Percentiles rank a stretch among this genome's conserved stretches.
Evolutionary conservation across 2,329 filamentous ascomycete species (phyloP).

Genomic region (Fusarium sp.): DNA sequence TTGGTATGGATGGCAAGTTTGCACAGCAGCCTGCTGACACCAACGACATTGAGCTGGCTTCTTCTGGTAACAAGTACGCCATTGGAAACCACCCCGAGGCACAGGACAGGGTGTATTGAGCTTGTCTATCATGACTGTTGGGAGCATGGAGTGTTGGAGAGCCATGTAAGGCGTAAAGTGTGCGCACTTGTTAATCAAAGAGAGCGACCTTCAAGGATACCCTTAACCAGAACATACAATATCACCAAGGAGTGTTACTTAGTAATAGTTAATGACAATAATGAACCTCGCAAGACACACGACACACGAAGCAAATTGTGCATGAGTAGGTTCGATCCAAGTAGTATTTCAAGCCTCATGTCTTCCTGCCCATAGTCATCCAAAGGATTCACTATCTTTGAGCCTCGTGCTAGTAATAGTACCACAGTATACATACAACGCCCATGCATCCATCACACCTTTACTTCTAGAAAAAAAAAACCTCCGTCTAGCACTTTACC

Average conservation of each 20-base stretch:
- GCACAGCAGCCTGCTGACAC: conserved; percentile 36
- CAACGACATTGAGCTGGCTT: conserved; percentile 44
- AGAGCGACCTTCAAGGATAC: conserved; percentile 15
- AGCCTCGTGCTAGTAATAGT: conserved; percentile 12
- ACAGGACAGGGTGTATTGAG: conserved; percentile 31
- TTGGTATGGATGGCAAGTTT: conserved; percentile 56
- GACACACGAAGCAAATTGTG: background rate
- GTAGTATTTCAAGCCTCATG: background rate
- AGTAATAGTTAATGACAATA: conserved; percentile 16
- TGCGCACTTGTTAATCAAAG: background rate
- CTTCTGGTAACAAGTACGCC: conserved; percentile 34
- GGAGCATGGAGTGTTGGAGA: background rate
- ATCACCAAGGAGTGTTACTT: background rate
- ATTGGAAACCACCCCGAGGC: conserved; percentile 23
- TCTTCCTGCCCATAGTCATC: conserved; percentile 14
- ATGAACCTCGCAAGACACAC: background rate
- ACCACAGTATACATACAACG: conserved; percentile 27
- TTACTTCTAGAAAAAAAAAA: background rate
- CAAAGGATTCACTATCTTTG: background rate
- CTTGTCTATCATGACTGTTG: background rate
- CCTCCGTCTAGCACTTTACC: conserved; percentile 74
- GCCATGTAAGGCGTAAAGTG: background rate
- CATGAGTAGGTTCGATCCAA: background rate
- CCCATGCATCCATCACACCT: background rate
- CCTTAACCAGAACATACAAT: background rate